Evolutionary conservation across 2,329 filamentous ascomycete species (phyloP).

Genomic region (Fonsecaea multimorphosa): DNA sequence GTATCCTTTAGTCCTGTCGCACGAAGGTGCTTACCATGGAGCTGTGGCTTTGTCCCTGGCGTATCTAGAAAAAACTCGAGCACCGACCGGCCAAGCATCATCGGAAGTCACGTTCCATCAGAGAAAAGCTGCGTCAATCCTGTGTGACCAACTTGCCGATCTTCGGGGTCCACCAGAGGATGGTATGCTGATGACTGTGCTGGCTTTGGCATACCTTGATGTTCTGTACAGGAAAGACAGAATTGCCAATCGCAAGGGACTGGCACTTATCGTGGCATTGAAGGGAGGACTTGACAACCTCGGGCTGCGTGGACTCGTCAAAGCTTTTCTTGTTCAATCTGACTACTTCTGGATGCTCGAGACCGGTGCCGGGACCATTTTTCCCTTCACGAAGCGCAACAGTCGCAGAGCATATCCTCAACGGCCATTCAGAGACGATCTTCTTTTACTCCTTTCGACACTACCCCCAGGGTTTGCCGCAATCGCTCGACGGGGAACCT

Average conservation of each 20-base stretch:
- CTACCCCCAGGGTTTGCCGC: constrained; percentile 23
- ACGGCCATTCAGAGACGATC: constrained; percentile 18
- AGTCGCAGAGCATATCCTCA: constrained; percentile 22
- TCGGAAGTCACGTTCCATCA: constrained; percentile 26
- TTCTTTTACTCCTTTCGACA: constrained; percentile 17
- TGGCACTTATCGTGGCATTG: constrained; percentile 29
- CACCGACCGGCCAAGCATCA: constrained; percentile 18
- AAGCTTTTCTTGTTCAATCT: constrained; percentile 29
- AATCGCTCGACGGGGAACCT: constrained; percentile 16
- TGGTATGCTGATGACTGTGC: constrained; percentile 24
- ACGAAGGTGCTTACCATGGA: constrained; percentile 27
- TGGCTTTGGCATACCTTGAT: constrained; percentile 28
- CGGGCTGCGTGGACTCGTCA: constrained; percentile 21
- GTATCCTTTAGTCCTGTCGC: constrained; percentile 23
- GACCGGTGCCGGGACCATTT: constrained; percentile 19
- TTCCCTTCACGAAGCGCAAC: constrained; percentile 22
- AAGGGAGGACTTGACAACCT: constrained; percentile 33
- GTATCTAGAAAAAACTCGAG: constrained; percentile 24
- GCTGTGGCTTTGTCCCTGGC: constrained; percentile 29
- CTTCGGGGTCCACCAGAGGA: constrained; percentile 22
- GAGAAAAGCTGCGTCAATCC: constrained; percentile 17
- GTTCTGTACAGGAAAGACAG: constrained; percentile 23
- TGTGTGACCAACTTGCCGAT: constrained; percentile 19
- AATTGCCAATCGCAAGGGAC: constrained; percentile 24
- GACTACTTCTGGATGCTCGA: constrained; percentile 33